Conservation (phyloP, 768 basidiomycete genomes). For the Gymnopilus dilepis region DNA sequence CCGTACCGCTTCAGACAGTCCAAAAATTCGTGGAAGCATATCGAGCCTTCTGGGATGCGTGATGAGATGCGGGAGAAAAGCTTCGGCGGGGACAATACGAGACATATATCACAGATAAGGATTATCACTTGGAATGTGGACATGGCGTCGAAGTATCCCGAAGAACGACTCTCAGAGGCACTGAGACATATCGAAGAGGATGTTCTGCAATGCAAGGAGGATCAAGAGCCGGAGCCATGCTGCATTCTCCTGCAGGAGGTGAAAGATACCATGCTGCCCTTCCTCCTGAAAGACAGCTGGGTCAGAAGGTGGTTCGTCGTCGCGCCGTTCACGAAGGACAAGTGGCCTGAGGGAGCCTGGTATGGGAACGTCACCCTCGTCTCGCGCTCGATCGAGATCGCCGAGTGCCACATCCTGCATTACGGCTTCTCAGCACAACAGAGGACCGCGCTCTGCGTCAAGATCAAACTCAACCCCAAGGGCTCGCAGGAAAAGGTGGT, state of each 20-base stretch:
- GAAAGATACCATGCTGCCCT: conserved; percentile 44
- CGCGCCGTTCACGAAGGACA: conserved; percentile 54
- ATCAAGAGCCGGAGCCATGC: conserved; percentile 58
- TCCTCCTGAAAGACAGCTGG: conserved; percentile 64
- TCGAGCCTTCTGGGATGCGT: conserved; percentile 36
- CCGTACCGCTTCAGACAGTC: conserved; percentile 47
- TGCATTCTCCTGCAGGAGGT: conserved; percentile 78
- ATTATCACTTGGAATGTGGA: conserved; percentile 80
- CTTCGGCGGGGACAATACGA: conserved; percentile 33
- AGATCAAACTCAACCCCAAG: conserved; percentile 28
- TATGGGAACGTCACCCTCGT: conserved; percentile 80
- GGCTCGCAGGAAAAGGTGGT: conserved; percentile 41
- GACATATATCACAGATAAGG: conserved; percentile 40
- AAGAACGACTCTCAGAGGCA: conserved; percentile 50
- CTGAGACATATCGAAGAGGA: conserved; percentile 61
- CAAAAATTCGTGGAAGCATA: conserved; percentile 52
- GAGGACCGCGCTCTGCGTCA: conserved; percentile 55
- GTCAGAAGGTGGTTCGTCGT: conserved; percentile 63
- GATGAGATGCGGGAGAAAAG: conserved; percentile 29
- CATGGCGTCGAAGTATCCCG: conserved; percentile 41
- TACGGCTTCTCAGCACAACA: conserved; percentile 56
- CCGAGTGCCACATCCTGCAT: conserved; percentile 52
- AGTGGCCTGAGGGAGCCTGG: conserved; percentile 54
- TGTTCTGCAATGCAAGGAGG: conserved; percentile 51
- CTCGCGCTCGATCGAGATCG: conserved; percentile 57